A percentile compares a stretch with the other conserved stretches of the same genome.
Evolutionary conservation across 495 filamentous ascomycete species (phyloP).

Genomic region (Aeminium ludgeri): DNA sequence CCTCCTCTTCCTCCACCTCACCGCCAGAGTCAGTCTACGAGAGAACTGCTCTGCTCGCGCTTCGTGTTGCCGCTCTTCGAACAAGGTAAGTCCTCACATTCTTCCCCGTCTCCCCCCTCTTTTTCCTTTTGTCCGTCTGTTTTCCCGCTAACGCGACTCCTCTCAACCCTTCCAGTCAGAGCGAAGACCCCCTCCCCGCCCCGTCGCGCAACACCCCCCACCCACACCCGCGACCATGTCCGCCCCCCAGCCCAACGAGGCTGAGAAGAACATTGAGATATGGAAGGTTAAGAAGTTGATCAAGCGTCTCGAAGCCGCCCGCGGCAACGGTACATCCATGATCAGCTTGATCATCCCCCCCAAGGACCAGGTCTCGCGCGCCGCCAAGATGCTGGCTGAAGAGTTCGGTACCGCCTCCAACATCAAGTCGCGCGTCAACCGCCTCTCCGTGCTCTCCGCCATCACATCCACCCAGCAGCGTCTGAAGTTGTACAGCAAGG

Average conservation of each 20-base stretch:
- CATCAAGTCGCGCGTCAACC: slow-evolving; percentile 98
- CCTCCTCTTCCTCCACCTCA: too few relatives aligned
- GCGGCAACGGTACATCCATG: slow-evolving; percentile 28
- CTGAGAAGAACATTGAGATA: slow-evolving; percentile 94
- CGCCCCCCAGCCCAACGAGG: slow-evolving; percentile 73
- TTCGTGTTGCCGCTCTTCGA: too few relatives aligned
- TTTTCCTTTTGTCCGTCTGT: too few relatives aligned
- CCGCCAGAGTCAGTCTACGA: too few relatives aligned
- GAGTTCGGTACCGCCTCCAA: slow-evolving; percentile 76
- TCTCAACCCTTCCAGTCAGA: too few relatives aligned
- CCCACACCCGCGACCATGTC: slow-evolving; percentile 56
- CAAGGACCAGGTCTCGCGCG: slow-evolving; percentile 92
- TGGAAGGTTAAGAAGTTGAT: slow-evolving; percentile 95
- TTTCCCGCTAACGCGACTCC: too few relatives aligned
- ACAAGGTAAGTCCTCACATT: too few relatives aligned
- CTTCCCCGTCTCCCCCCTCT: too few relatives aligned
- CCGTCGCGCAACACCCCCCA: too few relatives aligned
- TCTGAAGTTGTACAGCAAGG: slow-evolving; percentile 96
- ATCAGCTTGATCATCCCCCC: slow-evolving; percentile 98
- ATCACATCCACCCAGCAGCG: slow-evolving; percentile 98
- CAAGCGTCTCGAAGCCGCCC: slow-evolving; percentile 59
- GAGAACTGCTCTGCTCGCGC: too few relatives aligned
- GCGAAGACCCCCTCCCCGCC: too few relatives aligned
- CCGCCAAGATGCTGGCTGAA: slow-evolving; percentile 99
- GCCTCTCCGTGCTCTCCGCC: slow-evolving; percentile 88